A percentile compares a stretch with the other conserved stretches of the same genome.
Conservation (phyloP, 352 stramenopile species). For the Globisporangium paddicum region DNA sequence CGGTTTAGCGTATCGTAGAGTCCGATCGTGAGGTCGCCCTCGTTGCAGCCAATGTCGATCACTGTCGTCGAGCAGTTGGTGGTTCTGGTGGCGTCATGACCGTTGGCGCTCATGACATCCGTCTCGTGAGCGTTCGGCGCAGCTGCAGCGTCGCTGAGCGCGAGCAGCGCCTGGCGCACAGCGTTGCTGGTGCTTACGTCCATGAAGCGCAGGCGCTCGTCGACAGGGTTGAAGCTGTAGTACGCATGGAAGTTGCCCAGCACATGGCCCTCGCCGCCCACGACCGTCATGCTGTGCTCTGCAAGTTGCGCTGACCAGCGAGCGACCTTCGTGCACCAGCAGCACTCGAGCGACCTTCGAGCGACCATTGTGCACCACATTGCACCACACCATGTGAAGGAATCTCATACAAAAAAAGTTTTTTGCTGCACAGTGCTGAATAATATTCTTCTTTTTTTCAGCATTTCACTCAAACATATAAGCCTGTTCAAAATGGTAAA, state of each 20-base stretch:
- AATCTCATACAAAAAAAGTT: too few relatives aligned
- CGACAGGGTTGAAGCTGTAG: constrained; percentile 79
- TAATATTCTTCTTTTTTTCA: too few relatives aligned
- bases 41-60: constrained; percentile 81
- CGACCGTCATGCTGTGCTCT: constrained; percentile 21
- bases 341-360: too few relatives aligned
- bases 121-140: background rate
- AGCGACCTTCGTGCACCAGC: too few relatives aligned
- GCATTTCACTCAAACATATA: too few relatives aligned
- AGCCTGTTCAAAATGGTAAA: too few relatives aligned
- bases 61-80: constrained; percentile 24
- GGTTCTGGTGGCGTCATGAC: constrained; percentile 9
- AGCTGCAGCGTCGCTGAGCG: constrained; percentile 2
- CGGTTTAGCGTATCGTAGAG: constrained; percentile 59
- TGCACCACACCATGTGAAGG: too few relatives aligned
- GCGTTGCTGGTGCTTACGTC: constrained; percentile 30
- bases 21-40: constrained; percentile 74
- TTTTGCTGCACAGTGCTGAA: too few relatives aligned
- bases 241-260: constrained; percentile 85
- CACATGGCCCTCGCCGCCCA: constrained; percentile 57
- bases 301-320: too few relatives aligned
- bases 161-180: constrained; percentile 38
- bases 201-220: constrained; percentile 76
- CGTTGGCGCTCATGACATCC: constrained; percentile 7
- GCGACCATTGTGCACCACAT: too few relatives aligned